Evolutionary conservation across 768 basidiomycete genomes (phyloP), one percentile per base, ranked within the genome.

Genomic region (Psilocybe cubensis): DNA sequence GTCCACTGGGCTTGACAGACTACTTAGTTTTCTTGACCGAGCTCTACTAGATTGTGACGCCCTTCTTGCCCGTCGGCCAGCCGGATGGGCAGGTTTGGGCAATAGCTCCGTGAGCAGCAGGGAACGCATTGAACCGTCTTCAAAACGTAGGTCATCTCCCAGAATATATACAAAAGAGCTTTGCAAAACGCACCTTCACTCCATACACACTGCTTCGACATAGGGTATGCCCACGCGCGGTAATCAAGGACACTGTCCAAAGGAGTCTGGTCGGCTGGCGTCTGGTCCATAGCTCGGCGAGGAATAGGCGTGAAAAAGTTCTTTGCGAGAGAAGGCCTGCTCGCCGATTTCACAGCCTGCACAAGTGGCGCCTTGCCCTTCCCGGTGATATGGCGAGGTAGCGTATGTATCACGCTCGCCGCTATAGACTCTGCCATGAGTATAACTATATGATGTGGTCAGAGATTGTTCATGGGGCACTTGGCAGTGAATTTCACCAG

Each of bases 271-370:
- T 67, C 60, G 31, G 63, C 56, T 64, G 73, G 81, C 63, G 76
- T 81, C 70, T 87, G 87, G 28, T 83, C 83, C 64, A 84, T 87
- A 50, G 67, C 71, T 52, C 73, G 75, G 55, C 80, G 74, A 8
- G 84, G 79, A 27, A 72, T 71, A 9, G 87, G 86, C 2, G 77
- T 81, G 63, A 85, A 86, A 68, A 86, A 85, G 63, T 84, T 79
- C 9, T 72, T 58, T 1, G 74, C 72, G 18, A 84, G 61, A 2
- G 72, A 60, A 18, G 68, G 65, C 42, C 66, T 70, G 35, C 33
- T 54, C 31, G 60, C 54, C n/a, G 59, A 35, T 35, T 55, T 52
- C 31, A 54, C 56, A 40, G 56, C 57, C n/a, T 64, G 62, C 23
- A 61, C 52, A 35, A 63, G 38, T 3, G 63, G 31, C 20, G 14